Conservation (phyloP, 2,329 filamentous ascomycete genomes). For the Ascochyta lentis region DNA sequence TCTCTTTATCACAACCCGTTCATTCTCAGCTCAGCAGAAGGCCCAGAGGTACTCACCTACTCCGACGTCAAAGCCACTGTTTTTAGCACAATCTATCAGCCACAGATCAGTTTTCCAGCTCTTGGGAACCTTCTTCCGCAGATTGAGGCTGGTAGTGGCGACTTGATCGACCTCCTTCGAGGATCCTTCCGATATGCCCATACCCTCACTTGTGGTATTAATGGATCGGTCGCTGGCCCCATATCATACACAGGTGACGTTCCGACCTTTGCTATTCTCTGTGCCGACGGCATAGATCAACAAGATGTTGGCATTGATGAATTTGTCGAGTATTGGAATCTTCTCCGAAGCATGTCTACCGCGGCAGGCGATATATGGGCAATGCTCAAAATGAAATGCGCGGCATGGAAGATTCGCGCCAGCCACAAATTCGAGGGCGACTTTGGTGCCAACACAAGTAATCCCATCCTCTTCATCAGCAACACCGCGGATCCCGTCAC, state of each 20-base stretch:
- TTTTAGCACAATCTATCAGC: constrained; percentile 48
- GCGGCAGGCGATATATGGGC: constrained; percentile 50
- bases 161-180: constrained; percentile 23
- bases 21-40: constrained; percentile 36
- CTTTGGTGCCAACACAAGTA: constrained; percentile 52
- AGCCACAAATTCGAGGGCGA: constrained; percentile 40
- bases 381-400: constrained; percentile 47
- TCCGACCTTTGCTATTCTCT: constrained; percentile 44
- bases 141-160: constrained; percentile 39
- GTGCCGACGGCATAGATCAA: constrained; percentile 50
- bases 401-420: constrained; percentile 48
- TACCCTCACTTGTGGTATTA: constrained; percentile 37
- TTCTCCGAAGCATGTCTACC: constrained; percentile 43
- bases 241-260: constrained; percentile 9
- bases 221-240: constrained; percentile 20
- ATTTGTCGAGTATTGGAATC: constrained; percentile 46
- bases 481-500: constrained; percentile 67
- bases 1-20: constrained; percentile 52
- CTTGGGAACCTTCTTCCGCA: constrained; percentile 45
- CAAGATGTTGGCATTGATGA: constrained; percentile 27
- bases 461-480: constrained; percentile 64
- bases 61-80: constrained; percentile 48
- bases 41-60: constrained; percentile 49
- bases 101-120: constrained; percentile 41
- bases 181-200: constrained; percentile 27